These are phyloP conservation scores for Chaetomium fimeti DNA, from an alignment of 495 filamentous ascomycete species.

Conservation along the genomic window DNA sequence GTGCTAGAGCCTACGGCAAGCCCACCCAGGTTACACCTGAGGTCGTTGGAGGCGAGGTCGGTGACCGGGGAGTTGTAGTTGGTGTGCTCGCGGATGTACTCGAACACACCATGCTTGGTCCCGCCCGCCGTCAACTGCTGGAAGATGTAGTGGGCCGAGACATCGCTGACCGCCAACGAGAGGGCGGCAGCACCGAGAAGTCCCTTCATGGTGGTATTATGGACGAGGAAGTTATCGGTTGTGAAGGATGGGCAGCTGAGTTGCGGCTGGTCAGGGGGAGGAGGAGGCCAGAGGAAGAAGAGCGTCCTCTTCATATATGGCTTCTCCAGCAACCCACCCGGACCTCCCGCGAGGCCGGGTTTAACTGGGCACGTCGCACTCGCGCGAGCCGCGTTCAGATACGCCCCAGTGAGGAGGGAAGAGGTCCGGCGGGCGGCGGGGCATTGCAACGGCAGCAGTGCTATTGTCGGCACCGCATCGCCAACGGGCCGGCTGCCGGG, in stretches of 20 bases:
- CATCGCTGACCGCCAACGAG: conserved; percentile 41
- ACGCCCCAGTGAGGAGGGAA: conserved; percentile 5
- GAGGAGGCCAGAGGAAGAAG: not conserved
- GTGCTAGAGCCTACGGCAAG: conserved; percentile 48
- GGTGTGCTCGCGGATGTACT: conserved; percentile 56
- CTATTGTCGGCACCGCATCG: not conserved
- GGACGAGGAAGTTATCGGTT: not conserved
- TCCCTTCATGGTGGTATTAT: conserved; percentile 41
- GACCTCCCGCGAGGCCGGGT: not conserved
- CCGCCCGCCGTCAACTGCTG: conserved; percentile 48
- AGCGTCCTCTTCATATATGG: not conserved
- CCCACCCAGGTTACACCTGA: conserved; percentile 60
- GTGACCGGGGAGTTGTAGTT: conserved; percentile 64
- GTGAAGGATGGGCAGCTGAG: not conserved
- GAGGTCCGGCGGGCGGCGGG: not conserved
- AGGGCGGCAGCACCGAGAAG: conserved; percentile 35
- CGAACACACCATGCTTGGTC: conserved; percentile 43
- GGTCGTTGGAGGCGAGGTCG: conserved; percentile 51
- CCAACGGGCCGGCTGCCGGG: conserved; percentile 20
- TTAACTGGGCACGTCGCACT: not conserved
- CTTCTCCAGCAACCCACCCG: not conserved
- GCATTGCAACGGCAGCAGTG: not conserved
- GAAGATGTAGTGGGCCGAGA: conserved; percentile 53
- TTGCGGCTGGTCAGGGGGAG: not conserved
- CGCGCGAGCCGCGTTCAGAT: not conserved